Base-by-base conservation (phyloP, 2,329 filamentous ascomycete genomes). In the Nothophoma quercina region DNA sequence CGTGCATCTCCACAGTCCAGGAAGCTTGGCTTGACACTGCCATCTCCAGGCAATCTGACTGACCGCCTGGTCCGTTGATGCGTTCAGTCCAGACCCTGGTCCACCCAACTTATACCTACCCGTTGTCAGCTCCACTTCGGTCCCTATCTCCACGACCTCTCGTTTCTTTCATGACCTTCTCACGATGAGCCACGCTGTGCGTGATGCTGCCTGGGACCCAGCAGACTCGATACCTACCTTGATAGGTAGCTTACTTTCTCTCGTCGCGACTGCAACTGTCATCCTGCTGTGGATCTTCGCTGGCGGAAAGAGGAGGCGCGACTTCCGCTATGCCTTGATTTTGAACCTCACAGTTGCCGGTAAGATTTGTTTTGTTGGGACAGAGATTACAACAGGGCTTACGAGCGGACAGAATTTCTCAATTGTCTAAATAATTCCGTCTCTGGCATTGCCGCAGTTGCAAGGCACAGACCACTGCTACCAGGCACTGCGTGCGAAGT, bases 351-450 rank as follows among this genome's bases (percentile, higher is more conserved):
- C 61, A 16, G 34, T 67, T 9, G 61, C 64, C 10, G 64, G 62
- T 63, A 47, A 22, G 35, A 8, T 3, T 5, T 29, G 5, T 21
- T 12, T 32, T 7, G n/a, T n/a, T n/a, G n/a, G n/a, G n/a, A n/a
- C n/a, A n/a, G 19, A 13, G 10, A 18, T 12, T 4, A 26, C n/a
- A 41, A 8, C 36, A 16, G 18, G 15, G 19, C 39, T 49, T 16
- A 55, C 35, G 12, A 16, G 2, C 10, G 2, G 8, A 9, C 18
- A 61, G 49, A 51, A 48, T 39, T 77, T 41, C 22, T 50, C 35
- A 79, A 80, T 58, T 72, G 72, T 34, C 55, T 74, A 12, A 77
- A 78, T 63, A 79, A 79, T 58, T 70, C 72, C 4, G 62, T 77
- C 12, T 79, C 77, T 1, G 78, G 78, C 16, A 63, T 73, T 18